Base-by-base conservation (phyloP, 371 early-diverging fungal species). In the Zychaea mexicana region DNA sequence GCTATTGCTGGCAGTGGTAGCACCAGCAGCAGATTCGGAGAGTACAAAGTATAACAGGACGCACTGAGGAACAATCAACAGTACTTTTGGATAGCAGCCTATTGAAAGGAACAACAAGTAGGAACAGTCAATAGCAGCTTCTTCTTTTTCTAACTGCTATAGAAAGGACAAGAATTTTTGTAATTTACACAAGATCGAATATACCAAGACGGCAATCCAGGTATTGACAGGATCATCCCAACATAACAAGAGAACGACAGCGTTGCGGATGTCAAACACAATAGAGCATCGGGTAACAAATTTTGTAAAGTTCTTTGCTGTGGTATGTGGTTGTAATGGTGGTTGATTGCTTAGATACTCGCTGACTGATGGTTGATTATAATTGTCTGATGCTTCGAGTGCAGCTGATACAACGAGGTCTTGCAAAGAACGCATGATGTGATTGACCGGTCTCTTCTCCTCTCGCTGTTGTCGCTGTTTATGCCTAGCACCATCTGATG, bases 191-290 rank as follows among this genome's bases (percentile, higher is more conserved):
- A 73, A 27, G 7, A 73, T 55, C 45, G 71, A 70, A 65, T 77
- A 80, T 10, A 60, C 31, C 6, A 77, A 33, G 27, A 80, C 56
- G 2, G 78, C 78, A 19, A 69, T 64, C 52, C 70, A 45, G 10
- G 76, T 80, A 45, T 77, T 69, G 8, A 72, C 57, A 0, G 76
- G 69, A 17, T 76, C 67, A 47, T 80, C 65, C 81, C 81, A 80
- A 32, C 72, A 71, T 28, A 80, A 46, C n/a, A 80, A 60, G 12
- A 71, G 33, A 19, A 77, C 62, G 1, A 80, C 46, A 24, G 62
- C 57, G 30, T 80, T 78, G 36, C 77, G 61, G 26, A 73, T 65
- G 2, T 63, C 62, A 70, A 77, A 80, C 61, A 80, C 66, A 0
- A 72, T 66, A 0, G 76, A 72, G 60, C 75, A 75, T 53, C 78